A percentile compares a stretch with the other conserved stretches of the same genome.
Evolutionary conservation across 768 basidiomycete genomes (phyloP).

Genomic region (Serendipita sp.): DNA sequence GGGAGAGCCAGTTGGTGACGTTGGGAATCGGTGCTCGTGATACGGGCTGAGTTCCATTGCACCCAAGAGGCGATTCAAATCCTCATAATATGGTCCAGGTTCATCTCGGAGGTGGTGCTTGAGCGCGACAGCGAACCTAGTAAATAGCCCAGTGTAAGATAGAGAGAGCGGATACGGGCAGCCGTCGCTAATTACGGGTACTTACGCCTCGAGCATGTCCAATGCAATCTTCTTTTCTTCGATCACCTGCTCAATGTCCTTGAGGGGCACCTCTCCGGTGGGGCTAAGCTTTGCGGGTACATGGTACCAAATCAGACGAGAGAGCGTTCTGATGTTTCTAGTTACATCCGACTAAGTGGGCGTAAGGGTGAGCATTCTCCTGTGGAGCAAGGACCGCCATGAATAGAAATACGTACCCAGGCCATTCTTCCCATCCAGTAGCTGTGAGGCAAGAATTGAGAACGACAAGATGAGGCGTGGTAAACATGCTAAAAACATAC

Average conservation of each 20-base stretch:
- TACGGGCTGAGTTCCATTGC: conserved; percentile 21
- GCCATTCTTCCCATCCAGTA: conserved; percentile 8
- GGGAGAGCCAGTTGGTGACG: not conserved
- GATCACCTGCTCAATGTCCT: conserved; percentile 38
- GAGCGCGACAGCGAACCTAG: conserved; percentile 36
- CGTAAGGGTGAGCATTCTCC: conserved; percentile 17
- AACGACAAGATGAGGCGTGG: not conserved
- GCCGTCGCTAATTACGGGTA: not conserved
- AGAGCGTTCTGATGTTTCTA: conserved; percentile 30
- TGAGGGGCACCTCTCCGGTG: conserved; percentile 23
- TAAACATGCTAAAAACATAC: conserved; percentile 32
- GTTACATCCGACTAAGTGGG: conserved; percentile 42
- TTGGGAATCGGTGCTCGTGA: conserved; percentile 11
- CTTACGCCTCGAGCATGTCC: conserved; percentile 41
- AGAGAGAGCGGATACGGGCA: no score
- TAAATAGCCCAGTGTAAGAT: not conserved
- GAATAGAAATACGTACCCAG: not conserved
- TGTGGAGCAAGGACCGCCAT: not conserved
- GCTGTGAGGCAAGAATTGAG: not conserved
- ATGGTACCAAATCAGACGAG: conserved; percentile 46
- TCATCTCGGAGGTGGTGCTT: conserved; percentile 51
- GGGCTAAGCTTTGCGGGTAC: conserved; percentile 33
- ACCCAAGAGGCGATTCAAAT: conserved; percentile 10
- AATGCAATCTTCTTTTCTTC: conserved; percentile 44
- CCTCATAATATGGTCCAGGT: conserved; percentile 42